A percentile compares a stretch with the other conserved stretches of the same genome.
phyloP scores from a whole-genome alignment of 2,329 filamentous ascomycete species.

The Pyrenophora tritici-repentis region DNA sequence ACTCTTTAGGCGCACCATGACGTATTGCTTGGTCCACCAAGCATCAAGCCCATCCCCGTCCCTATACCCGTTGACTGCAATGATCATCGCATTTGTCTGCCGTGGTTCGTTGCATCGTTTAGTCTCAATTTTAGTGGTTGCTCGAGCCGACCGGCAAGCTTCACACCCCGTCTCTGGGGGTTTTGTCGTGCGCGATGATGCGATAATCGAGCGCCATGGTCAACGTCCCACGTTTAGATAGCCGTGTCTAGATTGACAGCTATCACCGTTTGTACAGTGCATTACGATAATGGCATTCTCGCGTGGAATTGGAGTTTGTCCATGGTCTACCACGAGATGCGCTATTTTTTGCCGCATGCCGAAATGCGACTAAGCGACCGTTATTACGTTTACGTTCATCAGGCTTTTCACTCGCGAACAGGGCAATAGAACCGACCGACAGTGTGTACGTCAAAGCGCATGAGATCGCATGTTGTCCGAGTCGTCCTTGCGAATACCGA shows the following conservation, averaged over 20 bases:
- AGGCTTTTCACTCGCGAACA: conserved; percentile 8
- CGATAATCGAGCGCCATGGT: neutral
- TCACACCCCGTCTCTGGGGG: neutral
- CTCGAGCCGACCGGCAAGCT: neutral
- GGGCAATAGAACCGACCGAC: conserved; percentile 3
- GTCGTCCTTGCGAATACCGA: conserved; percentile 3
- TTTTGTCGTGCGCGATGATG: too few species aligned
- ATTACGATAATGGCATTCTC: neutral
- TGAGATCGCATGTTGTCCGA: neutral
- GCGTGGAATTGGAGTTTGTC: neutral
- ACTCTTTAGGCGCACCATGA: conserved; percentile 18
- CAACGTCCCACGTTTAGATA: neutral
- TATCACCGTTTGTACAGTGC: neutral
- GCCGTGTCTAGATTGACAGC: neutral
- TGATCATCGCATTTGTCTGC: conserved; percentile 14
- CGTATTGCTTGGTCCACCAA: conserved; percentile 15
- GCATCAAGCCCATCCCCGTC: conserved; percentile 2
- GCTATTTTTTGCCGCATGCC: conserved; percentile 10
- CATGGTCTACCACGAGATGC: conserved; percentile 1
- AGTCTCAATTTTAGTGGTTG: conserved; percentile 1
- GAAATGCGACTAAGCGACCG: conserved; percentile 7
- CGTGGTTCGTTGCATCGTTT: conserved; percentile 13
- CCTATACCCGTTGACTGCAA: conserved; percentile 11
- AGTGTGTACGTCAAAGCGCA: neutral
- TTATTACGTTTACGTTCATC: conserved; percentile 16